Percentiles rank a stretch among this genome's conserved stretches.
Evolutionary conservation across 2,329 filamentous ascomycete species (phyloP).

Genomic region (Fusarium bulbicola): DNA sequence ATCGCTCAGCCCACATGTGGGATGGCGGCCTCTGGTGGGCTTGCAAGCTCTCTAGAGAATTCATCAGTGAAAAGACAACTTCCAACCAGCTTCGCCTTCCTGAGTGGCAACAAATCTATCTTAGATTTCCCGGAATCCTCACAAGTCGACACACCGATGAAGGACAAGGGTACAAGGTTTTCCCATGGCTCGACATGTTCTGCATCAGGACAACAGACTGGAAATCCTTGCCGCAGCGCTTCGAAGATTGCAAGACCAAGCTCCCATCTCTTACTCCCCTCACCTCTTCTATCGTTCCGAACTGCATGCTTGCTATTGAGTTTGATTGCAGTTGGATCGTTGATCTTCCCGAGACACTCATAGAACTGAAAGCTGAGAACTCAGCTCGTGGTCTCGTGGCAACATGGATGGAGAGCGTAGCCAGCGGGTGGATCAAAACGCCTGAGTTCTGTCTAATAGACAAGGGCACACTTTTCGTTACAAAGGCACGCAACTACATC

Average conservation of each 20-base stretch:
- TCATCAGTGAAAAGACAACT: neutral
- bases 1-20: neutral
- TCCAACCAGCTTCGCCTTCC: accelerated
- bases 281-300: accelerated
- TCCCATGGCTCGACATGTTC: accelerated
- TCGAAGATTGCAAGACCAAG: accelerated
- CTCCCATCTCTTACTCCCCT: neutral
- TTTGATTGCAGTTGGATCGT: neutral
- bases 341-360: neutral
- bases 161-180: neutral
- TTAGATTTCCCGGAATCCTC: neutral
- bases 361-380: neutral
- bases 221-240: neutral
- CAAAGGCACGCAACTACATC: accelerated
- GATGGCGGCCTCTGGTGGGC: neutral
- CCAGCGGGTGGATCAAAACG: neutral
- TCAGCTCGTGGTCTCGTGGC: neutral
- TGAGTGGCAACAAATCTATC: too few relatives aligned
- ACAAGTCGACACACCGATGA: accelerated
- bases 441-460: neutral
- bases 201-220: neutral
- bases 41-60: neutral
- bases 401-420: neutral
- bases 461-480: neutral
- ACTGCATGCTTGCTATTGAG: accelerated